A percentile compares a stretch with the other conserved stretches of the same genome.
phyloP scores from a whole-genome alignment of 805 yeast genomes.

The Saturnispora silvae region DNA sequence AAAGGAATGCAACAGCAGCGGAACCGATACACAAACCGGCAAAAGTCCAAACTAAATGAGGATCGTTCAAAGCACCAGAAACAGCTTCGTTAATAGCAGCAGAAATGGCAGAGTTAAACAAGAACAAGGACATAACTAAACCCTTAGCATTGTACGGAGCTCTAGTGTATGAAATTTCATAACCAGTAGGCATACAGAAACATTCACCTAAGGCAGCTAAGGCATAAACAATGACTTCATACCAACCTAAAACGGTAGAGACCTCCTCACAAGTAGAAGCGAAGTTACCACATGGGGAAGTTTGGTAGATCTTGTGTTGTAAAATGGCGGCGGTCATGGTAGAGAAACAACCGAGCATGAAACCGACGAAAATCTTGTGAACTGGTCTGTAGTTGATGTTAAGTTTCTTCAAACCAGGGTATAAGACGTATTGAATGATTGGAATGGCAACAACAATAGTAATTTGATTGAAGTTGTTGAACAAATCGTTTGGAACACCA shows the following conservation, averaged over 20 bases:
- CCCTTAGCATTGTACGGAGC: conserved; percentile 45
- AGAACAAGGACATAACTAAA: conserved; percentile 36
- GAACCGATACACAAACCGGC: conserved; percentile 25
- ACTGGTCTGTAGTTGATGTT: conserved; percentile 35
- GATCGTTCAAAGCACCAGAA: conserved; percentile 32
- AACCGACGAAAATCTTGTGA: conserved; percentile 37
- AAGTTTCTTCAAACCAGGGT: conserved; percentile 35
- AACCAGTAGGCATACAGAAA: conserved; percentile 39
- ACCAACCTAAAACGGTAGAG: conserved; percentile 28
- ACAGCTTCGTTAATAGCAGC: conserved; percentile 37
- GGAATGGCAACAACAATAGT: conserved; percentile 44
- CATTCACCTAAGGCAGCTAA: conserved; percentile 42
- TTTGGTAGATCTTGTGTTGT: conserved; percentile 36
- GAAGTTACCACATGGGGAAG: conserved; percentile 41
- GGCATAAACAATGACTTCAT: conserved; percentile 22
- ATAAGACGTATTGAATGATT: conserved; percentile 36
- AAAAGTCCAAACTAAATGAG: conserved; percentile 34
- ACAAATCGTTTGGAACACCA: conserved; percentile 48
- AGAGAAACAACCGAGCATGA: conserved; percentile 35
- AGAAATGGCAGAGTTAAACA: conserved; percentile 33
- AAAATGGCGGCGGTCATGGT: conserved; percentile 41
- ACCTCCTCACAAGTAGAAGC: conserved; percentile 29
- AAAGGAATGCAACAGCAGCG: conserved; percentile 27
- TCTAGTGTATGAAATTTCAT: conserved; percentile 43
- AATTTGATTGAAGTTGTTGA: conserved; percentile 43